These are phyloP conservation scores for Fusarium sp. DNA, from an alignment of 2,329 filamentous ascomycete genomes.

Conservation along the genomic window DNA sequence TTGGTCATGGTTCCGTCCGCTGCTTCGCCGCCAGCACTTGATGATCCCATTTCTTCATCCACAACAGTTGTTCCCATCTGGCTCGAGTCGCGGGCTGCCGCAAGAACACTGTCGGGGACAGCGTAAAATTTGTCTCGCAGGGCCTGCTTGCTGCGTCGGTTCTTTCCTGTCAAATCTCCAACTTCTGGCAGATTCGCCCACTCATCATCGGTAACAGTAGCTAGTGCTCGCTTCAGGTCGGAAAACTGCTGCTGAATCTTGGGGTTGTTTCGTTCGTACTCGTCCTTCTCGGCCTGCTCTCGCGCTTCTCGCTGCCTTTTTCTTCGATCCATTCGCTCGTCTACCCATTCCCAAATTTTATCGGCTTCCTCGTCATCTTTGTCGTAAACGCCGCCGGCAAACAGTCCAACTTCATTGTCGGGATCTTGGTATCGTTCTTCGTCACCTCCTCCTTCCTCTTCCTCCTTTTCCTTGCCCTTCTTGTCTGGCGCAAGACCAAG, in stretches of 20 bases:
- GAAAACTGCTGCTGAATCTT: conserved; percentile 99
- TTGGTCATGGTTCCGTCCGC: conserved; percentile 96
- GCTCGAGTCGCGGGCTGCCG: conserved; percentile 81
- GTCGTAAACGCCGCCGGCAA: conserved; percentile 95
- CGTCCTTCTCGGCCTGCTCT: conserved; percentile 89
- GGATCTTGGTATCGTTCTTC: conserved; percentile 92
- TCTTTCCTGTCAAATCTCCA: conserved; percentile 95
- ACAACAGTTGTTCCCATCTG: conserved; percentile 91
- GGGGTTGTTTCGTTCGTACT: conserved; percentile 96
- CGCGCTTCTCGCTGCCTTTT: conserved; percentile 94
- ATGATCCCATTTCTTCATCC: conserved; percentile 74
- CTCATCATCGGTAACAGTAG: conserved; percentile 91
- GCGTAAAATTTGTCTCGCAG: conserved; percentile 90
- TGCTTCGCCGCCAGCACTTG: conserved; percentile 50
- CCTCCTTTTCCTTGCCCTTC: conserved; percentile 75
- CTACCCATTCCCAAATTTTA: conserved; percentile 92
- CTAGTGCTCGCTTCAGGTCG: conserved; percentile 90
- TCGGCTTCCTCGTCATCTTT: conserved; percentile 98
- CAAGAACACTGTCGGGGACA: conserved; percentile 94
- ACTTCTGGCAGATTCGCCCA: conserved; percentile 97
- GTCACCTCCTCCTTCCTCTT: conserved; percentile 78
- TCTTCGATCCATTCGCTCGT: conserved; percentile 95
- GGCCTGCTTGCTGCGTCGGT: conserved; percentile 85
- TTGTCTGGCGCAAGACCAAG: conserved; percentile 78
- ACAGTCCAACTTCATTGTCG: conserved; percentile 95